phyloP scores from a whole-genome alignment of 2,329 filamentous ascomycete genomes.

The Magnaporthiopsis poae region DNA sequence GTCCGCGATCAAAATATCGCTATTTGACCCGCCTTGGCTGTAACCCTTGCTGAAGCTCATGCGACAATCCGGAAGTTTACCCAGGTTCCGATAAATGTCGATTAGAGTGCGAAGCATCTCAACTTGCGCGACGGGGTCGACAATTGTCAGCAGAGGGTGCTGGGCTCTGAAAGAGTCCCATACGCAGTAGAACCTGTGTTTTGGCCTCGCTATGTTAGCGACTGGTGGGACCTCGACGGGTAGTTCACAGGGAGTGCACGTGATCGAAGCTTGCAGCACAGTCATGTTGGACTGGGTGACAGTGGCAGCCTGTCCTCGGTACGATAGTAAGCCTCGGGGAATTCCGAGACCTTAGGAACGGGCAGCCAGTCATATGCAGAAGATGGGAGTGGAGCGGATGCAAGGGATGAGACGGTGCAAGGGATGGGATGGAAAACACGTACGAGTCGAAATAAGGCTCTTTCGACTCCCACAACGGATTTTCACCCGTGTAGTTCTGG shows the following conservation, averaged over 20 bases:
- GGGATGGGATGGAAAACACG: background rate
- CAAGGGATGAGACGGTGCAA: background rate
- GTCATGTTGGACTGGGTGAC: no score
- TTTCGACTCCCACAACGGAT: slow-evolving; percentile 4
- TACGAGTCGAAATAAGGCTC: slow-evolving; percentile 2
- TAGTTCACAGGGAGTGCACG: background rate
- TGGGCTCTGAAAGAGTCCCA: slow-evolving; percentile 57
- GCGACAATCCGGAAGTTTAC: slow-evolving; percentile 57
- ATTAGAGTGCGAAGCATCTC: slow-evolving; percentile 54
- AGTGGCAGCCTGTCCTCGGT: no score
- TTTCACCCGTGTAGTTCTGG: slow-evolving; percentile 51
- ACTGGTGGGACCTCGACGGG: no score
- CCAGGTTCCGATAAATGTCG: slow-evolving; percentile 55
- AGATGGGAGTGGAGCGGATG: no score
- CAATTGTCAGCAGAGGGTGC: slow-evolving; percentile 52
- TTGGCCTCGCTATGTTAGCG: background rate
- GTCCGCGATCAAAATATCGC: slow-evolving; percentile 53
- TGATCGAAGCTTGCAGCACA: no score
- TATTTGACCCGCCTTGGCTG: slow-evolving; percentile 59
- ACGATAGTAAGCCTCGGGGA: no score
- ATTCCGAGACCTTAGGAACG: background rate
- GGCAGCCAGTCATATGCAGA: no score
- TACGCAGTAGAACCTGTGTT: slow-evolving; percentile 26
- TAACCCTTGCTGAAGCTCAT: slow-evolving; percentile 59
- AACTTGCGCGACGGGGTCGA: slow-evolving; percentile 50